Conservation (phyloP, 305 asterid species). For the Fraxinus velutina region DNA sequence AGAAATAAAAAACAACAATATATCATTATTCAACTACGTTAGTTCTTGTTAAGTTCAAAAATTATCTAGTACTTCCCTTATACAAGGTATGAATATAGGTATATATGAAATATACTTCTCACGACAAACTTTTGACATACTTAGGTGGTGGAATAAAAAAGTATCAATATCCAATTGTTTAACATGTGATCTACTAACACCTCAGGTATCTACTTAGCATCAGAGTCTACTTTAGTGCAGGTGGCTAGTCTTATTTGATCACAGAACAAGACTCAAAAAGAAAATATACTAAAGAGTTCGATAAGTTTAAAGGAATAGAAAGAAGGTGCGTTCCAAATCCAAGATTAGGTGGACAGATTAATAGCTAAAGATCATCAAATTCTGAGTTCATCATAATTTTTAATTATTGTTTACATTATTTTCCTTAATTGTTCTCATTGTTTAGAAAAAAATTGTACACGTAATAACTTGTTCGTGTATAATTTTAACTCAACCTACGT, state of each 20-base stretch:
- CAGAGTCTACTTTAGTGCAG: not conserved
- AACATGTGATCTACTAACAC: not conserved
- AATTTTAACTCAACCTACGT: too few species aligned
- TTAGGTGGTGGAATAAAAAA: not conserved
- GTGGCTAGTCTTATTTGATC: not conserved
- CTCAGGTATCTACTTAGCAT: not conserved
- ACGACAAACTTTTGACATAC: not conserved
- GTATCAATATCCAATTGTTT: not conserved
- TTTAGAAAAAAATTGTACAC: too few species aligned
- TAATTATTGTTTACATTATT: too few species aligned
- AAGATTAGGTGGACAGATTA: too few species aligned
- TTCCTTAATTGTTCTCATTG: too few species aligned
- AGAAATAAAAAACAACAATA: not conserved
- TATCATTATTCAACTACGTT: not conserved
- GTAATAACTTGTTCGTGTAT: too few species aligned
- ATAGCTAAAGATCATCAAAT: too few species aligned
- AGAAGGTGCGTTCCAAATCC: too few species aligned
- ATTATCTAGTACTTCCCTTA: not conserved
- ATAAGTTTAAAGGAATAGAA: not conserved
- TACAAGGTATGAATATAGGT: not conserved
- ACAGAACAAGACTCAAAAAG: not conserved
- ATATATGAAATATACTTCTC: not conserved
- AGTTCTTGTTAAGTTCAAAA: not conserved
- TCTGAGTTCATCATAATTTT: too few species aligned
- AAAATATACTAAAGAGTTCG: not conserved